These are phyloP conservation scores for Pseudoperonospora humuli DNA, from an alignment of 352 stramenopile genomes.

Conservation along the genomic window DNA sequence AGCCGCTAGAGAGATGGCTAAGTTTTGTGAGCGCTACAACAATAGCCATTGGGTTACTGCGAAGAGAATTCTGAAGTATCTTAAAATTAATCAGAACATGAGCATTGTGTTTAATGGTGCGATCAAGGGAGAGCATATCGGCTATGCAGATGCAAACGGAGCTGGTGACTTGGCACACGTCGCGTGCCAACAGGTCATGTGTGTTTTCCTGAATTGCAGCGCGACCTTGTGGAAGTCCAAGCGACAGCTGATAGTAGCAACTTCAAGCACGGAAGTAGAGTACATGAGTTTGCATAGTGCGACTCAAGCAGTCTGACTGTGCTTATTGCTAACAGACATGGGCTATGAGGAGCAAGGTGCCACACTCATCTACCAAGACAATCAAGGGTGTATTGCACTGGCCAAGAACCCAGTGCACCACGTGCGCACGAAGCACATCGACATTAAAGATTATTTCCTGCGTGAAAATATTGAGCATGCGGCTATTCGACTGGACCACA, in stretches of 20 bases:
- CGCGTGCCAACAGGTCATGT: background rate
- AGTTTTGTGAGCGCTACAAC: no score
- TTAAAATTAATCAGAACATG: no score
- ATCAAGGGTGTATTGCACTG: no score
- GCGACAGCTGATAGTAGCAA: background rate
- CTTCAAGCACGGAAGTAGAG: background rate
- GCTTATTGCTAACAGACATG: no score
- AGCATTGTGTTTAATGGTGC: background rate
- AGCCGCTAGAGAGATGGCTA: no score
- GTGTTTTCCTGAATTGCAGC: background rate
- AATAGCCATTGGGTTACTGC: background rate
- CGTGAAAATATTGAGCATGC: background rate
- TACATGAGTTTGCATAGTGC: background rate
- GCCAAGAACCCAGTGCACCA: no score
- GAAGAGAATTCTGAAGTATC: no score
- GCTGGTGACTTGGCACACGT: background rate
- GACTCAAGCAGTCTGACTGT: no score
- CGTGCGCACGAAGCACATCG: background rate
- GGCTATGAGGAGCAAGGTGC: no score
- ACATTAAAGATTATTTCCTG: background rate
- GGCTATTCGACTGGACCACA: background rate
- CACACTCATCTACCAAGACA: no score
- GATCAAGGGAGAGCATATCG: background rate
- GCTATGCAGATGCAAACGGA: background rate
- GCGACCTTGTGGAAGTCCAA: background rate